Conservation (phyloP, 108 stramenopile species). For the Fragilaria crotonensis region DNA sequence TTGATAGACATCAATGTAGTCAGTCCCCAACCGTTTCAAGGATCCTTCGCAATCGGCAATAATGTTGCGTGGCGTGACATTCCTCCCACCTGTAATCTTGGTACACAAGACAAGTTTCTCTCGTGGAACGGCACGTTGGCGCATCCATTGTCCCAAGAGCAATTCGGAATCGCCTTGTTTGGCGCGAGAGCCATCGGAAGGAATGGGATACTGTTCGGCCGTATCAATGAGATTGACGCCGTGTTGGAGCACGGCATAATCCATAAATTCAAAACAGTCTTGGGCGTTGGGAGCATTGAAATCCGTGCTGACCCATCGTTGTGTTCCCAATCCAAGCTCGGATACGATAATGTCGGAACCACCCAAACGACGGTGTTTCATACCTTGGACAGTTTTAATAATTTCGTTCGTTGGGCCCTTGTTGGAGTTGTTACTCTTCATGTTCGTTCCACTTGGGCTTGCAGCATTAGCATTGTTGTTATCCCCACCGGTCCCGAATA, state of each 20-base stretch:
- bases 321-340: slow-evolving; percentile 73
- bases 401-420: slow-evolving; percentile 56
- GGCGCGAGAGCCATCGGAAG: slow-evolving; percentile 37
- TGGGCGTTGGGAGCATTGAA: slow-evolving; percentile 74
- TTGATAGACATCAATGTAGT: slow-evolving; percentile 83
- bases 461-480: slow-evolving; percentile 18
- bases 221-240: slow-evolving; percentile 84
- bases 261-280: slow-evolving; percentile 68
- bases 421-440: slow-evolving; percentile 4
- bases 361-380: slow-evolving; percentile 67
- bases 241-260: slow-evolving; percentile 58
- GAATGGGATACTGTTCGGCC: slow-evolving; percentile 87
- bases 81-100: slow-evolving; percentile 84
- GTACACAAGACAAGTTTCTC: slow-evolving; percentile 76
- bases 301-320: slow-evolving; percentile 72
- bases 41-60: slow-evolving; percentile 44
- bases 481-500: slow-evolving; percentile 23
- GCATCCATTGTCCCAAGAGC: slow-evolving; percentile 80
- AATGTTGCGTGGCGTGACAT: slow-evolving; percentile 49
- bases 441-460: slow-evolving; percentile 5
- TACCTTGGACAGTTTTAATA: slow-evolving; percentile 63
- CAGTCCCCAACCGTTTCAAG: slow-evolving; percentile 66
- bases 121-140: slow-evolving; percentile 47
- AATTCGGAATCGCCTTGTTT: slow-evolving; percentile 75
- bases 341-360: slow-evolving; percentile 74